Conservation (phyloP, 2,329 filamentous ascomycete species). For the Trichoderma atrobrunneum region DNA sequence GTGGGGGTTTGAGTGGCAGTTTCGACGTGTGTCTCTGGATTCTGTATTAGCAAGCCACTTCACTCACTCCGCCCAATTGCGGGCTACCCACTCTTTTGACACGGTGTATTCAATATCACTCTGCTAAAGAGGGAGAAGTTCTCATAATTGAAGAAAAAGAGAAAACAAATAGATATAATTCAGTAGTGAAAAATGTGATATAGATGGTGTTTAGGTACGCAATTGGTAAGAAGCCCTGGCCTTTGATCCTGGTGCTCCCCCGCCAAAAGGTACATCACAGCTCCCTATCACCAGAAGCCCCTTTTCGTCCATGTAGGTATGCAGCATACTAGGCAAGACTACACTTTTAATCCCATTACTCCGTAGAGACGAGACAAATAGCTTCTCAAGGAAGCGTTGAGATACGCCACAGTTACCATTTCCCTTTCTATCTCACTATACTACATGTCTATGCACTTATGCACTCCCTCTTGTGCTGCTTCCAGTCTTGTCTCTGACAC, state of each 20-base stretch:
- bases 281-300: not conserved
- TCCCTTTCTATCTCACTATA: not conserved
- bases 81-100: not conserved
- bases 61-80: not conserved
- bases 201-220: not conserved
- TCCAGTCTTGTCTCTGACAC: constrained; percentile 56
- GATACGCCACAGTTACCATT: not conserved
- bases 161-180: not conserved
- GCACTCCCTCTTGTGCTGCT: constrained; percentile 38
- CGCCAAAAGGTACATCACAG: not conserved
- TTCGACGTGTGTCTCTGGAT: not conserved
- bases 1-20: constrained; percentile 16
- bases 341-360: not conserved
- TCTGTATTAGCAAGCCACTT: not conserved
- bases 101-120: not conserved
- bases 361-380: not conserved
- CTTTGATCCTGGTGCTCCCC: not conserved
- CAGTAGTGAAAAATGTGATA: not conserved
- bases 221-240: not conserved
- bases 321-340: not conserved
- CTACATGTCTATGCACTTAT: not conserved
- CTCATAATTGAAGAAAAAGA: not conserved
- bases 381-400: not conserved
- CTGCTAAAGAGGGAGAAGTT: not conserved
- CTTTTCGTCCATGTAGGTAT: not conserved